Percentiles rank a stretch among this genome's conserved stretches.
These are phyloP conservation scores for Graphilbum fragrans DNA, from an alignment of 2,329 filamentous ascomycete genomes.

Conservation along the genomic window DNA sequence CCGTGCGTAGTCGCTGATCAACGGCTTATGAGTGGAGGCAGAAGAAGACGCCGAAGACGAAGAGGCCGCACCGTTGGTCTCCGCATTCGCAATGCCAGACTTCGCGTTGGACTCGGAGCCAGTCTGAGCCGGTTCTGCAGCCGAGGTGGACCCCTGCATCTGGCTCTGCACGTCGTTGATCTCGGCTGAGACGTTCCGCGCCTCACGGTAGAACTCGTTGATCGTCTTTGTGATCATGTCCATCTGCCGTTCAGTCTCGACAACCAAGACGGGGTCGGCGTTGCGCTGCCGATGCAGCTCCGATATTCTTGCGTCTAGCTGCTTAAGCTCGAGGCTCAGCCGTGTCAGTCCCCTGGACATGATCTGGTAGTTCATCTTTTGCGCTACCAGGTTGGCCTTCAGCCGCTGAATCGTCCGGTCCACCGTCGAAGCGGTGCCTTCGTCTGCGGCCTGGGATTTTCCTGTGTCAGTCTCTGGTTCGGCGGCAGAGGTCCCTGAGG, in stretches of 20 bases:
- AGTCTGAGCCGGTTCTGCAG: neutral
- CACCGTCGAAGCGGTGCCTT: neutral
- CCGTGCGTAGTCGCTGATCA: constrained; percentile 40
- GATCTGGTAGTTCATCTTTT: constrained; percentile 21
- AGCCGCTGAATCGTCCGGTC: constrained; percentile 7
- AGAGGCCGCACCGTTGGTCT: no score
- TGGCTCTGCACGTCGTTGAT: constrained; percentile 20
- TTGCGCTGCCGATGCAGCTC: constrained; percentile 13
- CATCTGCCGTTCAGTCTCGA: constrained; percentile 18
- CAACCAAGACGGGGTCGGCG: constrained; percentile 8
- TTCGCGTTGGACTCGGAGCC: no score
- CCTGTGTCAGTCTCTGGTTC: neutral
- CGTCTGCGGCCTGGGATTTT: neutral
- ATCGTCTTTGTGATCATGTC: constrained; percentile 18
- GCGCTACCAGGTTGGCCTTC: constrained; percentile 14
- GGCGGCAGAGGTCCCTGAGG: neutral
- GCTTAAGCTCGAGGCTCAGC: constrained; percentile 18
- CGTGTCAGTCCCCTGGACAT: constrained; percentile 20
- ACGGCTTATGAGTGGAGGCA: constrained; percentile 3
- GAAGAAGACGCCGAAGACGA: no score
- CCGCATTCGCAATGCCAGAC: no score
- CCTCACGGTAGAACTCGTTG: constrained; percentile 20
- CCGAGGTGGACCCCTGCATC: neutral
- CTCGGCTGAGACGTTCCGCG: constrained; percentile 23
- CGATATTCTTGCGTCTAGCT: constrained; percentile 18